Evolutionary conservation across 441 rosid genomes (phyloP), one percentile per base, ranked within the genome.

Genomic region (Jatropha podagrica): DNA sequence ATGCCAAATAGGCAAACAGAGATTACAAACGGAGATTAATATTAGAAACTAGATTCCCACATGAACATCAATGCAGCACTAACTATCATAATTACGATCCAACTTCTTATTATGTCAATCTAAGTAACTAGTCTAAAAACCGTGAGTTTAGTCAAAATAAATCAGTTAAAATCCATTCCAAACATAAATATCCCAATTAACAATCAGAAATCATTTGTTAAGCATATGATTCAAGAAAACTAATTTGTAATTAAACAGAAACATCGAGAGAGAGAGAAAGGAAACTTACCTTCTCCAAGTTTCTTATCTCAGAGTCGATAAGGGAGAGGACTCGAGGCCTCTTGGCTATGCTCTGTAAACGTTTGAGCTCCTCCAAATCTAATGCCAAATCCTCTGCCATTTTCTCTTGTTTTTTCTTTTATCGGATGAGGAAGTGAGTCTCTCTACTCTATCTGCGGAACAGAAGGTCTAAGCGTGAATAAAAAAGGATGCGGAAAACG

Each of bases 351-450:
- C 77, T 87, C 63, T 86, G 91, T 11, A 95, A 83, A 17, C 89
- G 91, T 79, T 72, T 91, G 0, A 95, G 91, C 86, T 95, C 99
- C 61, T 80, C 91, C 86, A 95, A 83, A 82, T 92, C 99, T 64
- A 91, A 76, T 17, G 78, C 80, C 61, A 82, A 18, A 18, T 89
- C 91, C 20, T 89, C 94, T 20, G 94, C 97, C 98, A 91, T 91
- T 69, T 55, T 65, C 73, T 88, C 90, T 85, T 88, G 7, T 7
- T 54, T 26, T 65, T 3, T 6, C 20, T 14, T 52, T 1, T 18
- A 1, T 52, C n/a, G 15, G 15, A 1, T 7, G 61, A 44, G 48
- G 10, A 0, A 5, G 27, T 20, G 61, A n/a, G 61, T 23, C 23
- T 23, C 23, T 23, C 23, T 23, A 23, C 23, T 23, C 23, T 23